Evolutionary conservation across 805 yeast genomes (phyloP), one percentile per base, ranked within the genome.

Genomic region (Sugiyamaella lignohabitans): DNA sequence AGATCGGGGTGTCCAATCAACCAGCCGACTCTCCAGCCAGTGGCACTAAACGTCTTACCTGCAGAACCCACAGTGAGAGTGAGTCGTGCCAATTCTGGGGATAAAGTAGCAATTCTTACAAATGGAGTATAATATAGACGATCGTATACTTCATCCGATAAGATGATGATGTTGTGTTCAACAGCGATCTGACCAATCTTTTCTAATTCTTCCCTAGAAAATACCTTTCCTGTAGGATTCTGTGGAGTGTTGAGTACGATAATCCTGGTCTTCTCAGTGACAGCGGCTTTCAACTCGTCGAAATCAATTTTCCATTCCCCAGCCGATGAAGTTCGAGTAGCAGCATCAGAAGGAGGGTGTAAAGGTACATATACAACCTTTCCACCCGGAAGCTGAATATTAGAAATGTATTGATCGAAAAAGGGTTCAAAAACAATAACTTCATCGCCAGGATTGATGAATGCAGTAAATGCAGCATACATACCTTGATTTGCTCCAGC

Each of bases 21-120:
- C 94, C 95, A 93, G 46, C 98, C 98, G 45, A 93, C 78, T 72
- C 98, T 82, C 97, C 98, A 93, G 45, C 98, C 98, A 10, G 98
- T 93, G 38, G 96, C 96, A n/a, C 96, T 95, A 70, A 93, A 93
- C 0, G 96, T 80, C 66, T 93, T 93, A 53, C 98, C 98, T 4
- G 97, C 98, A 23, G 96, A 87, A 1, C 98, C 98, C 19, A 93
- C 94, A 2, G 97, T 82, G 47, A 93, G 68, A 0, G 97, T 87
- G 59, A 88, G 71, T 48, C 78, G 78, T 22, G 77, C 82, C 50
- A 88, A 75, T 58, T 88, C 96, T 3, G 91, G 89, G 3, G 81
- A 71, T 46, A 91, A 68, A 2, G 87, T 79, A 1, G 96, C 95
- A 41, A 93, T 83, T 60, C 98, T 76, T 4, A 91, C 82, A 66